Conservation (phyloP, 1,284 basidiomycete species). For the Tylopilus orsonianus region DNA sequence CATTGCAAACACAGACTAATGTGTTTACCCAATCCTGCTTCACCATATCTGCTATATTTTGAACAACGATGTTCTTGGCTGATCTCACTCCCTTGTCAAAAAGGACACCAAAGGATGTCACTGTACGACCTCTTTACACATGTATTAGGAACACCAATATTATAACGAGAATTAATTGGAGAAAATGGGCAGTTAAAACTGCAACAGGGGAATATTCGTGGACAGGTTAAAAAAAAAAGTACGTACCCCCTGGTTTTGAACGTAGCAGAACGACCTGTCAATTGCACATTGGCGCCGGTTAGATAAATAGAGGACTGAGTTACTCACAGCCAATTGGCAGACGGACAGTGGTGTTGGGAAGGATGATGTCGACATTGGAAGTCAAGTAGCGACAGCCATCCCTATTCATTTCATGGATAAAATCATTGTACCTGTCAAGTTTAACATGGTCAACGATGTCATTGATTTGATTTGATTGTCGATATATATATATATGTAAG, state of each 20-base stretch:
- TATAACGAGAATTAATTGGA: background rate
- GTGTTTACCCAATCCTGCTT: slow-evolving; percentile 65
- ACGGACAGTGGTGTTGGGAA: slow-evolving; percentile 49
- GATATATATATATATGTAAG: too few relatives aligned
- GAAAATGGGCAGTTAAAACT: background rate
- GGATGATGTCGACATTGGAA: slow-evolving; percentile 83
- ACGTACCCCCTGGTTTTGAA: slow-evolving; percentile 74
- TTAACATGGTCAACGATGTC: background rate
- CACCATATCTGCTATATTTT: slow-evolving; percentile 71
- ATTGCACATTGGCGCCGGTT: background rate
- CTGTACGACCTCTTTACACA: slow-evolving; percentile 55
- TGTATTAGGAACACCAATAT: background rate
- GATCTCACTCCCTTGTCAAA: slow-evolving; percentile 70
- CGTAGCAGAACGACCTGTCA: slow-evolving; percentile 62
- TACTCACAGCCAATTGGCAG: slow-evolving; percentile 64
- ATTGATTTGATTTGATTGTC: slow-evolving; percentile 1
- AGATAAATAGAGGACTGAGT: background rate
- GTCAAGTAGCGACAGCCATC: slow-evolving; percentile 81
- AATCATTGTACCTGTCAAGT: slow-evolving; percentile 60
- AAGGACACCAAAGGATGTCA: slow-evolving; percentile 82
- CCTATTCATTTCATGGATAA: slow-evolving; percentile 68
- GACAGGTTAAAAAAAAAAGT: background rate
- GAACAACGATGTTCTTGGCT: slow-evolving; percentile 72
- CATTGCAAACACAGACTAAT: background rate
- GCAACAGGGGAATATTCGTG: background rate